phyloP scores from a whole-genome alignment of 768 basidiomycete species.

The Tephrocybe sp. region DNA sequence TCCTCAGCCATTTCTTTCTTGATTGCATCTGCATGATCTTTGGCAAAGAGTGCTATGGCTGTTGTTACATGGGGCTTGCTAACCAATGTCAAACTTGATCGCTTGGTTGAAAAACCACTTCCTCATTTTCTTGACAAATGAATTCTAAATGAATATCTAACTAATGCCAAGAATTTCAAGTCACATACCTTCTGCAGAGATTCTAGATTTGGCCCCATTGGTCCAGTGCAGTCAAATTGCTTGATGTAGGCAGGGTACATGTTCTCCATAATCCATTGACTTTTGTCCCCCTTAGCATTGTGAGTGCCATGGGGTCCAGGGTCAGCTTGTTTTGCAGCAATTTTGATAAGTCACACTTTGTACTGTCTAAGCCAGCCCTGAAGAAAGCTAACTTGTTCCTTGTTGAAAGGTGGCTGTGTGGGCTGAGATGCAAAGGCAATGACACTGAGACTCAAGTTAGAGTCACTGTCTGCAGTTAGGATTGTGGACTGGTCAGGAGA shows the following conservation, averaged over 20 bases:
- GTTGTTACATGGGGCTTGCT: not conserved
- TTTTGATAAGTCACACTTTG: not conserved
- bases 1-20: not conserved
- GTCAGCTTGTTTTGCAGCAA: no score
- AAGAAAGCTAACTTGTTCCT: not conserved
- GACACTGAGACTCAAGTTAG: no score
- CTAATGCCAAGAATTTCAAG: no score
- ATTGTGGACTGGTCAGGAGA: not conserved
- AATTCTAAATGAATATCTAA: no score
- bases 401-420: not conserved
- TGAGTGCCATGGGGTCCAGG: not conserved
- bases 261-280: not conserved
- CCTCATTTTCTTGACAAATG: not conserved
- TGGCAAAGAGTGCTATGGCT: not conserved
- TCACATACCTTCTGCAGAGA: not conserved
- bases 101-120: not conserved
- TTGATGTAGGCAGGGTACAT: not conserved
- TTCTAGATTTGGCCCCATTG: not conserved
- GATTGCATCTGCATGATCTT: not conserved
- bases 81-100: not conserved
- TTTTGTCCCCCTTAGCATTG: not conserved
- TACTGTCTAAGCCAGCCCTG: not conserved
- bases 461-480: not conserved
- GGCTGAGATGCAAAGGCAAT: not conserved
- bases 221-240: not conserved